These are phyloP conservation scores for Agrocybe praecox DNA, from an alignment of 768 basidiomycete species.

Conservation along the genomic window DNA sequence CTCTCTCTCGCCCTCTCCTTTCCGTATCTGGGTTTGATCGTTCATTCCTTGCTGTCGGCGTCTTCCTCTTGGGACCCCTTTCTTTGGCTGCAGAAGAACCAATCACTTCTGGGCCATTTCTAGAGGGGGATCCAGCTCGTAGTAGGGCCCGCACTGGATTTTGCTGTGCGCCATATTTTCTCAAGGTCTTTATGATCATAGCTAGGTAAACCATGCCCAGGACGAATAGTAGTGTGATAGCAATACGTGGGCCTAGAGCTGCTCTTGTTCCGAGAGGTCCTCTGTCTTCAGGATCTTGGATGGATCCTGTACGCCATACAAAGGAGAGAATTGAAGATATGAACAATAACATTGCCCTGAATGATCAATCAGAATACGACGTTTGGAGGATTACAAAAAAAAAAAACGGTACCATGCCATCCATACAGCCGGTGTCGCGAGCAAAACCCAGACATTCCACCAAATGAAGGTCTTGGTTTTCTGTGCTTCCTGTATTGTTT, in stretches of 20 bases:
- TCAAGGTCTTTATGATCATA: constrained; percentile 64
- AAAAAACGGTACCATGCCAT: constrained; percentile 55
- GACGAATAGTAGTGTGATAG: constrained; percentile 52
- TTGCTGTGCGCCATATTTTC: constrained; percentile 50
- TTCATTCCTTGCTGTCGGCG: constrained; percentile 8
- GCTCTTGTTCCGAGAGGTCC: constrained; percentile 36
- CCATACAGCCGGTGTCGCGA: constrained; percentile 64
- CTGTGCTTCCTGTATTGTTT: constrained; percentile 59
- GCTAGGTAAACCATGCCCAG: constrained; percentile 64
- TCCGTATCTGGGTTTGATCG: constrained; percentile 17
- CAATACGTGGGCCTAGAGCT: constrained; percentile 55
- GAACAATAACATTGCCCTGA: constrained; percentile 70
- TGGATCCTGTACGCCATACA: constrained; percentile 70
- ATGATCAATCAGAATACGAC: neutral
- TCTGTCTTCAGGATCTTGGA: constrained; percentile 36
- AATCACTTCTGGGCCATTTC: constrained; percentile 1
- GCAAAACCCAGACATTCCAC: constrained; percentile 39
- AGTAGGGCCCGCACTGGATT: constrained; percentile 17
- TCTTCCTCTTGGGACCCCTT: constrained; percentile 4
- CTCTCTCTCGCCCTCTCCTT: constrained; percentile 29
- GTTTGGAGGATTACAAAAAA: neutral
- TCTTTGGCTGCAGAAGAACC: neutral
- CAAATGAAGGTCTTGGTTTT: constrained; percentile 33
- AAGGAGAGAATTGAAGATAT: constrained; percentile 63
- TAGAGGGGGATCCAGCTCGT: constrained; percentile 8